A percentile compares a stretch with the other conserved stretches of the same genome.
Conservation (phyloP, 139 green algal species). For the Pleodorina starrii region DNA sequence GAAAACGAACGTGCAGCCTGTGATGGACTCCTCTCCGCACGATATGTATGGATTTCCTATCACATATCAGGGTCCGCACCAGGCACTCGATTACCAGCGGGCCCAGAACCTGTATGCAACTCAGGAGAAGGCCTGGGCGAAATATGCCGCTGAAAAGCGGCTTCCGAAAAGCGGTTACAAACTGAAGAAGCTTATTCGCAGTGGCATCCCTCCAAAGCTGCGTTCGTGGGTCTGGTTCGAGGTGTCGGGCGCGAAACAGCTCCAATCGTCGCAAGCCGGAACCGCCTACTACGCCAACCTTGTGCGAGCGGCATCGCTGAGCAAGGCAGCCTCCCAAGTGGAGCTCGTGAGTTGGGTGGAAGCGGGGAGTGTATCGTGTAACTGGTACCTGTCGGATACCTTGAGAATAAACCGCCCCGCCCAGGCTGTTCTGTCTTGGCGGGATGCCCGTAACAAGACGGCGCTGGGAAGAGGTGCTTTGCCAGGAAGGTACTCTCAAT, state of each 20-base stretch:
- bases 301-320: slow-evolving; percentile 50
- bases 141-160: background rate
- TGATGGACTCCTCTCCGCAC: background rate
- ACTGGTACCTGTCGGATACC: no score
- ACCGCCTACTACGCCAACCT: slow-evolving; percentile 66
- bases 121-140: slow-evolving; percentile 10
- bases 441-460: no score
- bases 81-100: slow-evolving; percentile 29
- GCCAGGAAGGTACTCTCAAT: no score
- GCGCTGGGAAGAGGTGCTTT: no score
- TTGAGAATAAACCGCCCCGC: no score
- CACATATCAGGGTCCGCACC: slow-evolving; percentile 5
- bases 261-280: slow-evolving; percentile 3
- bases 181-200: slow-evolving; percentile 17
- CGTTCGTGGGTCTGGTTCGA: slow-evolving; percentile 55
- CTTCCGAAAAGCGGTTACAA: background rate
- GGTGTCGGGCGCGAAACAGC: slow-evolving; percentile 67
- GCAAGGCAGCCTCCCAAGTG: slow-evolving; percentile 71
- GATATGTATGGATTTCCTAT: slow-evolving; percentile 31
- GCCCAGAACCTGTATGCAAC: background rate
- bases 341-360: slow-evolving; percentile 70
- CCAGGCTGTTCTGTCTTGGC: no score
- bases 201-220: slow-evolving; percentile 72
- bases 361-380: no score
- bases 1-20: no score